Evolutionary conservation across 78 protist genomes (phyloP).

Genomic region (Bodo saltans): DNA sequence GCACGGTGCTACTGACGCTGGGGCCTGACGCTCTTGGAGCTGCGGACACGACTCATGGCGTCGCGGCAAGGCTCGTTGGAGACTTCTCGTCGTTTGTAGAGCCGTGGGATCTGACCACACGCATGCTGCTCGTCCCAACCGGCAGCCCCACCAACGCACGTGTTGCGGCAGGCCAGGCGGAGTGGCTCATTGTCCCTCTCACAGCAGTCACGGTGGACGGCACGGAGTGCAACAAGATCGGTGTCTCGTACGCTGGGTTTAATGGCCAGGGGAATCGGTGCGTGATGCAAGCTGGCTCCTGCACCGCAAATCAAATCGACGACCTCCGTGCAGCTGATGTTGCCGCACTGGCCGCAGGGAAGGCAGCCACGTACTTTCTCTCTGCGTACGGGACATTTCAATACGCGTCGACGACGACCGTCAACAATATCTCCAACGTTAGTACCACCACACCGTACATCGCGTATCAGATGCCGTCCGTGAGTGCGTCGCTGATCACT

Average conservation of each 20-base stretch:
- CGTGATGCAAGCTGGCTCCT: neutral
- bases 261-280: neutral
- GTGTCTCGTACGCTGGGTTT: slow-evolving; percentile 10
- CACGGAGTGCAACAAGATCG: neutral
- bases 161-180: neutral
- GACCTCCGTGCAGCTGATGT: neutral
- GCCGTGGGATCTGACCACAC: neutral
- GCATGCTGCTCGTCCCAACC: neutral
- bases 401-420: no score
- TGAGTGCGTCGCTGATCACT: no score
- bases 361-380: no score
- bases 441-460: no score
- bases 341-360: no score
- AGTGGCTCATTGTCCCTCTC: neutral
- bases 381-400: no score
- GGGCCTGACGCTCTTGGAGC: neutral
- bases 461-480: no score
- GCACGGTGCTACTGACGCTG: neutral
- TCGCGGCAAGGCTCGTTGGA: neutral
- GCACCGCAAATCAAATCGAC: neutral
- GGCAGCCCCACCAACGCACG: neutral
- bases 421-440: no score
- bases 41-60: neutral
- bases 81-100: neutral
- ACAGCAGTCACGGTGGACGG: neutral